Evolutionary conservation across 495 filamentous ascomycete genomes (phyloP), one percentile per base, ranked within the genome.

Genomic region (Pseudoneurospora amorphoporcata): DNA sequence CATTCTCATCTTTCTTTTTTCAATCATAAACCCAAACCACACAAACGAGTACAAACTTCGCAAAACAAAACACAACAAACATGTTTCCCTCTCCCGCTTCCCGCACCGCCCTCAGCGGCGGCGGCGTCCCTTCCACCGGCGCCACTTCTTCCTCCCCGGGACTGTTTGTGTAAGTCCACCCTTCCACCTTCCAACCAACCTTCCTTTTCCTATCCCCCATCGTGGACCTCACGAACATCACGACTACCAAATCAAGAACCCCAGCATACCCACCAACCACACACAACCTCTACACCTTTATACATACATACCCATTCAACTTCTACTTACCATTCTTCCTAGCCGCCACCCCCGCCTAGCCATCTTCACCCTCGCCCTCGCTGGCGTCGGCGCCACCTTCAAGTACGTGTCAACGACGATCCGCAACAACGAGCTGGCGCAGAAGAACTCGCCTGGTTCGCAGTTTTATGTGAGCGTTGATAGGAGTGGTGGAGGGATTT

Each of bases 401-500:
- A 78, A 77, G 69, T 81, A 81, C 76, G 65, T 81, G 39, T 76
- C 80, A 4, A 68, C 72, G n/a, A 75, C 74, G 6, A 69, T 83
- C 42, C 73, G 72, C 29, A 77, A 81, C 45, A 85, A 85, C 79
- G 83, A 85, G 76, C 70, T 70, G 8, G 77, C 78, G 39, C 83
- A 84, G 69, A 79, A 79, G 79, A 78, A 74, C 71, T 75, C 79
- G 40, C 43, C 72, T 69, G 72, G 72, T 19, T 71, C 74, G 32
- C 80, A 78, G 39, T 73, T 81, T 40, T 83, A 85, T 72, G 84
- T 86, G 39, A 83, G 79, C 72, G 83, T 85, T 68, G 84, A 86
- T n/a, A 79, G 84, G 39, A 86, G 84, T 72, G 84, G 84, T 17
- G 84, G 84, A 4, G 84, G 84, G 0, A 79, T 86, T 72, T 85